Conservation (phyloP, 2,329 filamentous ascomycete genomes). For the Monascus ruber region DNA sequence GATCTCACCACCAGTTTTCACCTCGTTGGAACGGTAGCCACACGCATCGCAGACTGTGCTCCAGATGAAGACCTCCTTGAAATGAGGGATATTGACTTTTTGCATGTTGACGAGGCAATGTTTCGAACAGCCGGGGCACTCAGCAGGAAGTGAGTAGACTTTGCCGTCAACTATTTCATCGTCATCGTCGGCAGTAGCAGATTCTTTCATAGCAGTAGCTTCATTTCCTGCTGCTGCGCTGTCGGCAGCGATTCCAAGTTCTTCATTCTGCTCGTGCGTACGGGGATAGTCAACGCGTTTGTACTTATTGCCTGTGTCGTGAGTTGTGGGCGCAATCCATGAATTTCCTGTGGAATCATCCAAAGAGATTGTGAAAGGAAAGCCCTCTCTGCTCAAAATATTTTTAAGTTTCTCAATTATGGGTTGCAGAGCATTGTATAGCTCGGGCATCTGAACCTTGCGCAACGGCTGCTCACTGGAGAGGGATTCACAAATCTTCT, state of each 20-base stretch:
- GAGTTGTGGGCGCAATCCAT: constrained; percentile 78
- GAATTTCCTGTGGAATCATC: constrained; percentile 94
- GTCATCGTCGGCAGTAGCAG: constrained; percentile 49
- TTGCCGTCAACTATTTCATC: constrained; percentile 86
- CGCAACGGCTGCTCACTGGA: constrained; percentile 71
- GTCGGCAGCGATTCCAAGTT: constrained; percentile 58
- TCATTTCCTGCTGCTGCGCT: constrained; percentile 23
- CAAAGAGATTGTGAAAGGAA: constrained; percentile 78
- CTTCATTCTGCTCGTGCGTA: constrained; percentile 74
- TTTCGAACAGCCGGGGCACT: constrained; percentile 82
- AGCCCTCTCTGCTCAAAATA: constrained; percentile 65
- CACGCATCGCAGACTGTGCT: constrained; percentile 84
- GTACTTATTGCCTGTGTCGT: constrained; percentile 75
- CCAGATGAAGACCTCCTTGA: constrained; percentile 96
- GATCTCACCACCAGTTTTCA: constrained; percentile 92
- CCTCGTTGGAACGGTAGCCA: constrained; percentile 89
- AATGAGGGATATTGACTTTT: constrained; percentile 95
- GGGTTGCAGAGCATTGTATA: constrained; percentile 64
- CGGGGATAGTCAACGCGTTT: constrained; percentile 73
- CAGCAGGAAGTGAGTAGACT: constrained; percentile 84
- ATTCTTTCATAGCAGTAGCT: constrained; percentile 13
- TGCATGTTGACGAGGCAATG: constrained; percentile 91
- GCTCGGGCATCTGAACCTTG: constrained; percentile 64
- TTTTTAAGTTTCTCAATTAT: constrained; percentile 62
- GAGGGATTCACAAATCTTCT: constrained; percentile 67